Conservation (phyloP, 805 yeast genomes). For the Kregervanrija delftensis region DNA sequence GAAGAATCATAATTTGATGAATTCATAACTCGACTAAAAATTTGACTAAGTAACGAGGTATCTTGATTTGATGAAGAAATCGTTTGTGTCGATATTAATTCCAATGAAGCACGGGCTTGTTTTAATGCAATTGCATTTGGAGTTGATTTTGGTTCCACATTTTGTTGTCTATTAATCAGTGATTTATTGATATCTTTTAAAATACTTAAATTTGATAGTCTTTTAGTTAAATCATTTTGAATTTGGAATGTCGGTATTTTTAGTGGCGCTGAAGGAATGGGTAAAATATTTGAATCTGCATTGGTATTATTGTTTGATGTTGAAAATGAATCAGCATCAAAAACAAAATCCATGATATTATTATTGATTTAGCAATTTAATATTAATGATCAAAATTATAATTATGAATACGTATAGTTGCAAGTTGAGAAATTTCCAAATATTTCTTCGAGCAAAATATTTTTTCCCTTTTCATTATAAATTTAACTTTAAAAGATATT, state of each 20-base stretch:
- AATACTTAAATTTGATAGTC: constrained; percentile 28
- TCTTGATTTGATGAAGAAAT: constrained; percentile 8
- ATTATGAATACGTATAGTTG: too few species aligned
- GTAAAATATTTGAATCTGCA: constrained; percentile 6
- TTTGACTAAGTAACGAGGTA: constrained; percentile 29
- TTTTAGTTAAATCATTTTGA: constrained; percentile 30
- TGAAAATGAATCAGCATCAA: constrained; percentile 16
- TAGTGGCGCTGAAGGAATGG: constrained; percentile 35
- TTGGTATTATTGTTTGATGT: not conserved
- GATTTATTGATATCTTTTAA: constrained; percentile 20
- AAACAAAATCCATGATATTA: constrained; percentile 23
- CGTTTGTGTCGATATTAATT: constrained; percentile 21
- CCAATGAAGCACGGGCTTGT: constrained; percentile 42
- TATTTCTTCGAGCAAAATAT: too few species aligned
- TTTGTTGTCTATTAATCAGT: not conserved
- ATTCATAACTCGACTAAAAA: constrained; percentile 45
- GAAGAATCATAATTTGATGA: constrained; percentile 35
- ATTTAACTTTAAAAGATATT: too few species aligned
- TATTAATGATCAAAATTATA: too few species aligned
- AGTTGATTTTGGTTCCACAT: not conserved
- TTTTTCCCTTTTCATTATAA: too few species aligned
- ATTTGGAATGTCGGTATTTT: constrained; percentile 30
- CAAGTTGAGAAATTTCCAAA: too few species aligned
- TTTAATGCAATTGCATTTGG: constrained; percentile 31
- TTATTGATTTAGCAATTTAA: too few species aligned